Evolutionary conservation across 2,329 filamentous ascomycete species (phyloP).

Genomic region (Cordyceps cicadae): DNA sequence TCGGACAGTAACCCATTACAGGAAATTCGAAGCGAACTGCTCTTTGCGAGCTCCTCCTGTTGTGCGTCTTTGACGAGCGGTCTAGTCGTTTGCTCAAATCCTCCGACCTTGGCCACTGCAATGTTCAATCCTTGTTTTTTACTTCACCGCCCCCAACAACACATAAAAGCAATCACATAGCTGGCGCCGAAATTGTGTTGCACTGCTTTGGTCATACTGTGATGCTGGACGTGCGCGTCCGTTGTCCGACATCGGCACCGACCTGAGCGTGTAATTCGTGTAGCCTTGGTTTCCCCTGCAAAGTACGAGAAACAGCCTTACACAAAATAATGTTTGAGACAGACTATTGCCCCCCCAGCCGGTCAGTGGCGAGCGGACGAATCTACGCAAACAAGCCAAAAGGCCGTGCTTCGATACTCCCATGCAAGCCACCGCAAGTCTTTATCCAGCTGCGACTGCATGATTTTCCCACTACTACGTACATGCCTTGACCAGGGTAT

Average conservation of each 20-base stretch:
- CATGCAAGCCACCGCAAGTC: neutral
- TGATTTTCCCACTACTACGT: neutral
- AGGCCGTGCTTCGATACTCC: neutral
- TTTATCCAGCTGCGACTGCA: neutral
- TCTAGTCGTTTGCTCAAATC: neutral
- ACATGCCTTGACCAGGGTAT: neutral
- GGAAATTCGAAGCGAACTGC: slow-evolving; percentile 5
- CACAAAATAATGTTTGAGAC: neutral
- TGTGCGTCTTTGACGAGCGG: neutral
- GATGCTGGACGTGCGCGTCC: neutral
- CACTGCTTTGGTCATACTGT: neutral
- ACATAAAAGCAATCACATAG: slow-evolving; percentile 1
- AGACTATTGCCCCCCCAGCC: neutral
- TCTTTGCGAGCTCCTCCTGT: neutral
- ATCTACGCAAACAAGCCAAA: neutral
- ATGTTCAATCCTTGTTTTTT: neutral
- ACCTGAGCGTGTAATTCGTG: neutral
- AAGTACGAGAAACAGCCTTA: neutral
- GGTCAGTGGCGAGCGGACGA: neutral
- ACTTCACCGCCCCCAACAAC: slow-evolving; percentile 8
- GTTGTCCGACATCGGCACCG: neutral
- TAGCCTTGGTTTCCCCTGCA: neutral
- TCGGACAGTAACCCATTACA: neutral
- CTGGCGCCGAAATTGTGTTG: slow-evolving; percentile 1
- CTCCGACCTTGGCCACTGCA: neutral